Percentiles rank a stretch among this genome's conserved stretches.
phyloP scores from a whole-genome alignment of 2,329 filamentous ascomycete genomes.

The Beauveria rudraprayagi region DNA sequence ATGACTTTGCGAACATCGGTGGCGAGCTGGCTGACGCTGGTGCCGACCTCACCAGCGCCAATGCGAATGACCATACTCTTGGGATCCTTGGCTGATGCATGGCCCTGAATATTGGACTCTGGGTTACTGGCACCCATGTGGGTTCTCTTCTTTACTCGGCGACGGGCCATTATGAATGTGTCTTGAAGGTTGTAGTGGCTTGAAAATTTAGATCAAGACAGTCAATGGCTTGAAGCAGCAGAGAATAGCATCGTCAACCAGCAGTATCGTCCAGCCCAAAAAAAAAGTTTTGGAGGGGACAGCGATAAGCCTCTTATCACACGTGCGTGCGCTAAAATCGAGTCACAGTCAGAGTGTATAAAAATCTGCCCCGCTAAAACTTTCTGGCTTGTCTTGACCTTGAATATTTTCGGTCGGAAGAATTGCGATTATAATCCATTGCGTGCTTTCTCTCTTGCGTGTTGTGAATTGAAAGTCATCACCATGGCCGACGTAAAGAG shows the following conservation, averaged over 20 bases:
- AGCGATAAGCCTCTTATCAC: conserved; percentile 18
- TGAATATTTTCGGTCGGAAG: background rate
- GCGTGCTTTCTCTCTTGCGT: background rate
- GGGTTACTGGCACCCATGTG: conserved; percentile 62
- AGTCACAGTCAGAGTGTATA: conserved; percentile 19
- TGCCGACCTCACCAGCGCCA: conserved; percentile 85
- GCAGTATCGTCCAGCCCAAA: conserved; percentile 13
- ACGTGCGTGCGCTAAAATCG: conserved; percentile 4
- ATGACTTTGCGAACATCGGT: conserved; percentile 88
- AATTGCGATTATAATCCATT: background rate
- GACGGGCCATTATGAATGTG: conserved; percentile 58
- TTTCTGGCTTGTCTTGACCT: conserved; percentile 16
- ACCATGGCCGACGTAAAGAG: conserved; percentile 33
- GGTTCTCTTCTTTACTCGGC: conserved; percentile 81
- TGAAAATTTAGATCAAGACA: background rate
- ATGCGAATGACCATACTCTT: conserved; percentile 99
- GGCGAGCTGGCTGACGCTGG: conserved; percentile 84
- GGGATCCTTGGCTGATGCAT: conserved; percentile 60
- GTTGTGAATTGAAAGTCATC: background rate
- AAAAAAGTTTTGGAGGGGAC: conserved; percentile 27
- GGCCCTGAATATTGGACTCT: conserved; percentile 47
- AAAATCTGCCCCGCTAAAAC: conserved; percentile 27
- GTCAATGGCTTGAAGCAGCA: conserved; percentile 7
- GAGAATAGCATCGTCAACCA: background rate
- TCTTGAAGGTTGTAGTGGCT: background rate